Base-by-base conservation (phyloP, 345 rosid genomes). In the Linum lewisii region DNA sequence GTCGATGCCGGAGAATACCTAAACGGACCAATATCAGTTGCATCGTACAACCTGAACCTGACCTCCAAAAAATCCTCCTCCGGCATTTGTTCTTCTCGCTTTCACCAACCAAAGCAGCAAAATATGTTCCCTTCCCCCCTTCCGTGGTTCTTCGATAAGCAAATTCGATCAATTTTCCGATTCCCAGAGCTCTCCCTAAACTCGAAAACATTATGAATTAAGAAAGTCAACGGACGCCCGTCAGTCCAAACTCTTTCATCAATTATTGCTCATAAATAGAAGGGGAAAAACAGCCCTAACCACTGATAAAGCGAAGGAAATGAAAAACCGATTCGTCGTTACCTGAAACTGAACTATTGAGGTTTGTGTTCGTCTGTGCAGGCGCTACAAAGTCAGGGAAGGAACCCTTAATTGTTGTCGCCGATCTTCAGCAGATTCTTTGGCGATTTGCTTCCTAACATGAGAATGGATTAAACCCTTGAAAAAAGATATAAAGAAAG, bases 21-120 rank as follows among this genome's bases (percentile, higher is more conserved):
- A 66, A 89, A 87, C 13, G 97, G 99, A 54, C 99, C 99, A 36
- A 89, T 81, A 77, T 89, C 90, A 1, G 97, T 80, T 69, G 97
- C 97, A 70, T 93, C 99, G 51, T 82, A 84, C 71, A 93, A 69
- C 64, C 97, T 81, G 71, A 93, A 88, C 77, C 86, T 93, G 7
- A 93, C 76, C 76, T 89, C 92, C 21, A 87, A 81, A 63, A 83
- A 73, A 55, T 89, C 90, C 76, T 77, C 94, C 59, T 78, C 95
- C 71, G 84, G 78, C 95, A 93, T 93, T 79, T 82, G 73, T 70
- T 57, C 64, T 24, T 58, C 71, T 67, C 66, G 61, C 36, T 66
- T 70, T 21, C 23, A 13, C 24, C 6, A 4, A 20, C 19, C 56
- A 24, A 21, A 21, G 56, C 25, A 14, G 23, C 56, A 20, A 21